Conservation (phyloP, 441 rosid species). For the Erodium chrysanthum region DNA sequence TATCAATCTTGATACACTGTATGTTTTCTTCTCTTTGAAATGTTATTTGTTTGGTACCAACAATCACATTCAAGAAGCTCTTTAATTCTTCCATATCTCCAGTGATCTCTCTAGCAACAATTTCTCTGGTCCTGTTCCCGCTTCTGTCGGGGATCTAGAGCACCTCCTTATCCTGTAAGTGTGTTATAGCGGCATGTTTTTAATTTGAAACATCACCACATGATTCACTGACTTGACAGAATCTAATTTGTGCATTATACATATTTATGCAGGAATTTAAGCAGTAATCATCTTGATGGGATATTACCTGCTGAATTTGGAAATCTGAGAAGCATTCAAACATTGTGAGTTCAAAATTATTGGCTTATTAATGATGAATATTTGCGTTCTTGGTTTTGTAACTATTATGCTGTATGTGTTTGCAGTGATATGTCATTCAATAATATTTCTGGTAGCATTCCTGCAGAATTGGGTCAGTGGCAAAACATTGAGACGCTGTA, state of each 20-base stretch:
- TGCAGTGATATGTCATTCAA: slow-evolving; percentile 72
- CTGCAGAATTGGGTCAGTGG: slow-evolving; percentile 69
- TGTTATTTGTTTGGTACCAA: neutral
- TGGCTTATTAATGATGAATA: neutral
- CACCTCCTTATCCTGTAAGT: slow-evolving; percentile 76
- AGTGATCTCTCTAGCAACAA: slow-evolving; percentile 80
- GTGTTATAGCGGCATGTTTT: neutral
- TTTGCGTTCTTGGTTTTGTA: neutral
- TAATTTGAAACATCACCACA: neutral
- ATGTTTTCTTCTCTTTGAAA: slow-evolving; percentile 13
- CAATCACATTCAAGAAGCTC: neutral
- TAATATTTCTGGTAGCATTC: slow-evolving; percentile 50
- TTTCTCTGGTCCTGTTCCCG: slow-evolving; percentile 62
- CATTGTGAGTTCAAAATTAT: slow-evolving; percentile 34
- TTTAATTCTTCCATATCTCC: neutral
- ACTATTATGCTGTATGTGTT: neutral
- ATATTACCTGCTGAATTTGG: slow-evolving; percentile 68
- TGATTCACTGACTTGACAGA: neutral
- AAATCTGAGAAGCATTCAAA: slow-evolving; percentile 63
- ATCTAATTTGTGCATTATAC: neutral
- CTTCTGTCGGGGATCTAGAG: slow-evolving; percentile 77
- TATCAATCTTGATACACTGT: slow-evolving; percentile 79
- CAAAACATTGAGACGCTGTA: slow-evolving; percentile 71
- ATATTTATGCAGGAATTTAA: slow-evolving; percentile 47
- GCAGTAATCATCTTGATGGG: slow-evolving; percentile 56